phyloP scores from a whole-genome alignment of 768 basidiomycete genomes.

The Lentinula detonsa region DNA sequence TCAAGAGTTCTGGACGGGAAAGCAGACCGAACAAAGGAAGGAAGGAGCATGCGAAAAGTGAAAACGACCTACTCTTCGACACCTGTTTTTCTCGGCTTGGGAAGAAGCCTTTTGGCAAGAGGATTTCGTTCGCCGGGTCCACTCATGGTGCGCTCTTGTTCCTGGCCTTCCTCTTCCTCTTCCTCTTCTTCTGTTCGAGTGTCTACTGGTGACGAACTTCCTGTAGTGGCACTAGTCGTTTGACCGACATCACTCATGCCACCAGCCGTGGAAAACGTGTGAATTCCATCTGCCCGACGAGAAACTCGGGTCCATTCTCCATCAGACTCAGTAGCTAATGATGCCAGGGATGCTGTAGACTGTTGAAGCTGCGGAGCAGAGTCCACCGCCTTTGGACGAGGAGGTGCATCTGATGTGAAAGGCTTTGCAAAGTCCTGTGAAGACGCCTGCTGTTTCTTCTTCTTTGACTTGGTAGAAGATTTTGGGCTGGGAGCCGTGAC shows the following conservation, averaged over 20 bases:
- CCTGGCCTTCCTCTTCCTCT: constrained; percentile 10
- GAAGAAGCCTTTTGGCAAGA: constrained; percentile 59
- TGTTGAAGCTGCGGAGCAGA: constrained; percentile 1
- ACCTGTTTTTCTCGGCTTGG: constrained; percentile 57
- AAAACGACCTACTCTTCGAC: constrained; percentile 60
- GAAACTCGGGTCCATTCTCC: constrained; percentile 4
- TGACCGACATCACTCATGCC: constrained; percentile 1
- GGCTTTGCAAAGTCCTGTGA: background rate
- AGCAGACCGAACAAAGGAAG: background rate
- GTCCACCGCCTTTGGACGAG: constrained; percentile 1
- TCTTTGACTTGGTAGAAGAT: background rate
- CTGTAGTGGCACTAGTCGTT: background rate
- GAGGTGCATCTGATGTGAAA: background rate
- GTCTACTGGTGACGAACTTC: constrained; percentile 5
- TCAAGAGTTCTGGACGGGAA: background rate
- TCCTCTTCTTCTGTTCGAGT: constrained; percentile 4
- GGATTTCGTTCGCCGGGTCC: constrained; percentile 14
- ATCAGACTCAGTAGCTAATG: constrained; percentile 3
- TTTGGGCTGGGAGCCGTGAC: background rate
- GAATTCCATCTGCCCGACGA: background rate
- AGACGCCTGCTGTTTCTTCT: background rate
- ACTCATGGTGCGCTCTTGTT: constrained; percentile 13
- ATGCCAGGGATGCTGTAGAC: background rate
- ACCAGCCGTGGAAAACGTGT: background rate
- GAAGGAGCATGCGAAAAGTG: background rate